Evolutionary conservation across 164 flowering plant genomes (phyloP), one percentile per base, ranked within the genome.

Genomic region (Dillenia suffruticosa): DNA sequence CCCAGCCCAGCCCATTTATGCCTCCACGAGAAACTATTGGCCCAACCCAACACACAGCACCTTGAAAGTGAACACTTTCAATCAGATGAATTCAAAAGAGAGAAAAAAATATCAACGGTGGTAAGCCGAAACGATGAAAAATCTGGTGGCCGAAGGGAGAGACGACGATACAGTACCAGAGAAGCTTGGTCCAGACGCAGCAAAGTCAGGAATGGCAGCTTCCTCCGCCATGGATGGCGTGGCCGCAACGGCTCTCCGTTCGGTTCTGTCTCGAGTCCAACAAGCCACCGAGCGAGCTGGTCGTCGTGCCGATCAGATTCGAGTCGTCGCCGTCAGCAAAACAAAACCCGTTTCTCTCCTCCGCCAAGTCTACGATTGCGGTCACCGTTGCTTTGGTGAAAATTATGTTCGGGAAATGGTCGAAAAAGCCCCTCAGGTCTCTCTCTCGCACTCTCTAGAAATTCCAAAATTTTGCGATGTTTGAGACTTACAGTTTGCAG

Each of bases 311-410:
- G 78, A 84, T 1, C 80, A 74, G 61, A 70, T 89, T 22, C 73
- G 87, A 49, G 84, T 92, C 44, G 88, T 95, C 43, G 97, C 90
- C 1, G 97, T 88, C 0, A 75, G 90, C 87, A 95, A 95, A 66
- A 95, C 97, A 14, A 95, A 91, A 67, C 94, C 93, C 0, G 79
- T 82, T 1, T 77, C 92, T 10, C 79, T 88, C 44, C 63, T 95
- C 60, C 84, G 78, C 44, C 81, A 86, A 66, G 87, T 95, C 40
- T 92, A 95, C 62, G 97, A 92, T 54, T 86, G 89, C 32, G 97
- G 99, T 13, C 99, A 95, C 56, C 88, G 97, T 8, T 81, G 74
- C 59, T 95, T 95, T 65, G 97, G 99, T 45, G 97, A 95, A 63
- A 95, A 92, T 49, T 95, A 95, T 64, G 99, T 90, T 15, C 99